Evolutionary conservation across 176 grass and related monocot species (phyloP), one percentile per base, ranked within the genome.

Genomic region (Leersia perrieri): DNA sequence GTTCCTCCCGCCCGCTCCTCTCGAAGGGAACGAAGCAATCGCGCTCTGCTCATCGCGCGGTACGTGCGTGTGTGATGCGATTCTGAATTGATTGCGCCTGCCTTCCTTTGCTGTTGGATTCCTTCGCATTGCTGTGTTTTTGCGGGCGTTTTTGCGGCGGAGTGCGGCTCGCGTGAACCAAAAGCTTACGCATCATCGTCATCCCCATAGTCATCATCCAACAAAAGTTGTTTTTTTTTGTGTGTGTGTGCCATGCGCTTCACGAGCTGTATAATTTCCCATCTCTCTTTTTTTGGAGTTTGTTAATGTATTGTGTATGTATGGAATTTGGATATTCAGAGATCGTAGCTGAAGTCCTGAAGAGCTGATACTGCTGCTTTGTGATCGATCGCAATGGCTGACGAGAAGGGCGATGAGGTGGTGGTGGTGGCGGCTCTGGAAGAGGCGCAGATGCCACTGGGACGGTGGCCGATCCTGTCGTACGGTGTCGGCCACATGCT

Each of bases 401-500:
- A 75, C 1, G 32, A 14, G 22, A 89, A 89, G 79, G n/a, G 58
- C 20, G 87, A 65, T 20, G 66, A 77, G 11, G 40, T 41, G 23
- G 2, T 75, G 63, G n/a, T n/a, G n/a, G n/a, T n/a, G n/a, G n/a
- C n/a, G n/a, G n/a, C n/a, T n/a, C n/a, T n/a, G n/a, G 11, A 34
- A 31, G 87, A 83, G 76, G 75, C 31, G 33, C 83, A 60, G 77
- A 29, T 86, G 32, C 82, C 82, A 14, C 70, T 94, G 0, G 82
- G 86, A 68, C 83, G 92, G 83, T 90, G 80, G 68, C 74, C 91
- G 25, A 42, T 87, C 38, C 79, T 90, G 26, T 94, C 88, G 0
- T 94, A 94, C 73, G 91, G 91, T 70, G 85, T 82, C 35, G 91
- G 91, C 6, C 91, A 94, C 88, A 94, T 94, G 91, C 83, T 94